Percentiles rank a stretch among this genome's conserved stretches.
Evolutionary conservation across 495 filamentous ascomycete genomes (phyloP).

Genomic region (Penicillium soppii): DNA sequence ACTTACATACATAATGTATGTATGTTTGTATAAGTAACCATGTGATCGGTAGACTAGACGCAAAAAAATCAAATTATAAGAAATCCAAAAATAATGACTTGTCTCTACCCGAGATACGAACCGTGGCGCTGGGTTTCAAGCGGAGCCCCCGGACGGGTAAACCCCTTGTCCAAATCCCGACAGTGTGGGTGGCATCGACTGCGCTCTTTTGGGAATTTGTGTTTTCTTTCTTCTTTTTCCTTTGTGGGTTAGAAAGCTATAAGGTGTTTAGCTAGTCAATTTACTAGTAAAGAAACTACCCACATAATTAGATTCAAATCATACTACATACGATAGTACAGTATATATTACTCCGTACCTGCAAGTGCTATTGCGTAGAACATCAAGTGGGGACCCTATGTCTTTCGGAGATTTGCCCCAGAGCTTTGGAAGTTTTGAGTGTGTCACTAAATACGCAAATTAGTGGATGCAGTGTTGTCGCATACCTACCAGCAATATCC

Average conservation of each 20-base stretch:
- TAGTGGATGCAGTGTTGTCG: too few relatives aligned
- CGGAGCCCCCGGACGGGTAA: slow-evolving; percentile 10
- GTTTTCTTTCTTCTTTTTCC: background rate
- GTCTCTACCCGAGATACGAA: slow-evolving; percentile 39
- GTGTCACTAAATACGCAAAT: background rate
- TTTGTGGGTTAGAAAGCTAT: too few relatives aligned
- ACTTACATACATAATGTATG: too few relatives aligned
- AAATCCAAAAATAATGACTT: slow-evolving; percentile 4
- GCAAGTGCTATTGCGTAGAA: background rate
- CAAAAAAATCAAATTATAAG: background rate
- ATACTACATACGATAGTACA: too few relatives aligned
- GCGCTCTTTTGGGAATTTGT: too few relatives aligned
- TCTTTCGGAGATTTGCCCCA: slow-evolving; percentile 1
- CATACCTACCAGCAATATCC: slow-evolving; percentile 8
- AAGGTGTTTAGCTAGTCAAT: too few relatives aligned
- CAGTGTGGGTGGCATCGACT: slow-evolving; percentile 31
- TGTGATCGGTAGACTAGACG: background rate
- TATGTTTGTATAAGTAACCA: too few relatives aligned
- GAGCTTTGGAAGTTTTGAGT: background rate
- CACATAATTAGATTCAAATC: too few relatives aligned
- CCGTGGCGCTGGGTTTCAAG: slow-evolving; percentile 42
- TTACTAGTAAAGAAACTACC: too few relatives aligned
- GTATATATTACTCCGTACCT: background rate
- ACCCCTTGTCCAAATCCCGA: slow-evolving; percentile 28
- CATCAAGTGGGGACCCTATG: background rate